These are phyloP conservation scores for Starmerella riodocensis DNA, from an alignment of 805 yeast genomes.

Conservation along the genomic window DNA sequence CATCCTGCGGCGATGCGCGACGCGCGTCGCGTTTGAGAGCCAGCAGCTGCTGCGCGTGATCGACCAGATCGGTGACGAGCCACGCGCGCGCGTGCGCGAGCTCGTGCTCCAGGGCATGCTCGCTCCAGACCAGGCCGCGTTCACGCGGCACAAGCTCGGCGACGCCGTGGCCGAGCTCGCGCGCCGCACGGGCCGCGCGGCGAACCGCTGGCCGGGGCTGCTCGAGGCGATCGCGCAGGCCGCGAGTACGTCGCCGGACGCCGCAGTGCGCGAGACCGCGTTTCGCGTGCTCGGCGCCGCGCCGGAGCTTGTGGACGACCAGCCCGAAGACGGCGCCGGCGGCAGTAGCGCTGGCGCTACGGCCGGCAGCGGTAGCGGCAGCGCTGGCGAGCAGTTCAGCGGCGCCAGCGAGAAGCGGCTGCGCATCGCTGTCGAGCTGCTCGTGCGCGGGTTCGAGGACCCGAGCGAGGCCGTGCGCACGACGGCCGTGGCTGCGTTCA, in stretches of 20 bases:
- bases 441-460: conserved; percentile 72
- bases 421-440: conserved; percentile 50
- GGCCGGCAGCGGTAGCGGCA: too few relatives aligned
- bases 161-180: conserved; percentile 93
- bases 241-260: conserved; percentile 43
- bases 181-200: conserved; percentile 26
- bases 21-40: conserved; percentile 46
- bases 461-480: conserved; percentile 70
- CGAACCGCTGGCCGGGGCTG: conserved; percentile 64
- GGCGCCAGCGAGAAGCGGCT: too few relatives aligned
- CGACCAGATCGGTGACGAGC: conserved; percentile 50
- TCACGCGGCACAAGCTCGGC: conserved; percentile 78
- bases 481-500: conserved; percentile 84
- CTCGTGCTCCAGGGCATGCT: conserved; percentile 60
- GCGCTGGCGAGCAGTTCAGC: too few relatives aligned
- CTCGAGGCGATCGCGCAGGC: conserved; percentile 54
- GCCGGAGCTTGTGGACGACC: conserved; percentile 55
- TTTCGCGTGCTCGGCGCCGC: conserved; percentile 77
- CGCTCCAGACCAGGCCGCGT: conserved; percentile 48
- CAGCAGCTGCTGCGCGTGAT: conserved; percentile 55
- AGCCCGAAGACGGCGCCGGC: conserved; percentile 38
- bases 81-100: conserved; percentile 47
- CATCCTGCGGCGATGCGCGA: conserved; percentile 70
- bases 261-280: conserved; percentile 73
- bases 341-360: too few relatives aligned